Evolutionary conservation across 1,139 yeast species (phyloP).

Genomic region (Blastobotrys proliferans): DNA sequence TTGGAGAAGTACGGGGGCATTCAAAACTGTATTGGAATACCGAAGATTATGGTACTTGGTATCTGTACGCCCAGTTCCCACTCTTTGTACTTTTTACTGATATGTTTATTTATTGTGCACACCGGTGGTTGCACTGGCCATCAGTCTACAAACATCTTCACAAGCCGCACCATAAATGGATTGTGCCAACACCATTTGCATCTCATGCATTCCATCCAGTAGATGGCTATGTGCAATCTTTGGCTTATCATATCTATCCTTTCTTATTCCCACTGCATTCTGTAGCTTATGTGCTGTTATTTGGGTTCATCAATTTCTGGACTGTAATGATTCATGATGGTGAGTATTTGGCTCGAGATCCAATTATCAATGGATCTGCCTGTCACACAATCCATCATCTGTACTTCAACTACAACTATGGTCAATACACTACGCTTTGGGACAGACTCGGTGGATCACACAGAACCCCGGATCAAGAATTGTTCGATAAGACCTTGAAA

Average conservation of each 20-base stretch:
- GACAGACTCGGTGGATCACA: constrained; percentile 92
- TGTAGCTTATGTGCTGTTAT: constrained; percentile 70
- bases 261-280: constrained; percentile 89
- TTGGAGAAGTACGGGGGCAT: constrained; percentile 76
- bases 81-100: constrained; percentile 87
- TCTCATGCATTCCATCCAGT: constrained; percentile 98
- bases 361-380: constrained; percentile 94
- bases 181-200: constrained; percentile 96
- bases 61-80: constrained; percentile 63
- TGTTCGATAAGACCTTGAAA: constrained; percentile 63
- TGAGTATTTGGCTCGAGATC: constrained; percentile 87
- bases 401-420: constrained; percentile 95
- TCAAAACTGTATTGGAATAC: constrained; percentile 70
- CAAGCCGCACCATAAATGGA: constrained; percentile 99
- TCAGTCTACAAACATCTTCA: constrained; percentile 77
- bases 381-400: constrained; percentile 96
- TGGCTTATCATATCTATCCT: constrained; percentile 91
- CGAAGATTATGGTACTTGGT: constrained; percentile 62
- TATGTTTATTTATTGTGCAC: constrained; percentile 84
- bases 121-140: constrained; percentile 92
- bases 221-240: constrained; percentile 88
- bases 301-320: constrained; percentile 94
- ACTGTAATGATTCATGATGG: constrained; percentile 99
- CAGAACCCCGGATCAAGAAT: constrained; percentile 83
- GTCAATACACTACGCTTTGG: constrained; percentile 97